Percentiles rank a stretch among this genome's conserved stretches.
phyloP scores from a whole-genome alignment of 495 filamentous ascomycete genomes.

The Lasiosphaeriaceae sp. region DNA sequence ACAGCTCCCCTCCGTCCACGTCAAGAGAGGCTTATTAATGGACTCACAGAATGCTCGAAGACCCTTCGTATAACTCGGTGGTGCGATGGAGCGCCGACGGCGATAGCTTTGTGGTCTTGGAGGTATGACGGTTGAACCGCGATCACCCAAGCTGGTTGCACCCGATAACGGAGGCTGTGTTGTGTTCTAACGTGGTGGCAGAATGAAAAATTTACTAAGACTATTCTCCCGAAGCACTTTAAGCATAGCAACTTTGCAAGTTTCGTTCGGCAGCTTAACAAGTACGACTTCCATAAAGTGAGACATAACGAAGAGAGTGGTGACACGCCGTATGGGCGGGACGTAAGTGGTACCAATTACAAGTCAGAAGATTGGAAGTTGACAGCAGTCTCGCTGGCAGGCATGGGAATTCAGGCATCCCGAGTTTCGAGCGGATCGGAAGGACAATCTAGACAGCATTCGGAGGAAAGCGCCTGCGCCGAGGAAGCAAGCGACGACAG shows the following conservation, averaged over 20 bases:
- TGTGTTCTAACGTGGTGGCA: constrained; percentile 32
- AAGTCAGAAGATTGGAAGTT: constrained; percentile 12
- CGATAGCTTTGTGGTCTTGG: constrained; percentile 95
- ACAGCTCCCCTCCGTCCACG: constrained; percentile 2
- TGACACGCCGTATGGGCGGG: constrained; percentile 84
- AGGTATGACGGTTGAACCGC: constrained; percentile 55
- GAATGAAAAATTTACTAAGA: constrained; percentile 98
- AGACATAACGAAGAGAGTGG: constrained; percentile 93
- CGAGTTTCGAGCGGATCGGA: constrained; percentile 92
- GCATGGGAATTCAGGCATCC: constrained; percentile 99
- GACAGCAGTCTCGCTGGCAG: constrained; percentile 38
- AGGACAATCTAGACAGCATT: constrained; percentile 96
- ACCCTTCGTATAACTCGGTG: constrained; percentile 85
- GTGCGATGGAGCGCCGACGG: constrained; percentile 94
- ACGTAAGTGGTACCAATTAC: constrained; percentile 54
- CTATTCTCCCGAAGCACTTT: constrained; percentile 96
- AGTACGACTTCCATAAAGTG: constrained; percentile 99
- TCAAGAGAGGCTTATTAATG: constrained; percentile 21
- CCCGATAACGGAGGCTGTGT: background rate
- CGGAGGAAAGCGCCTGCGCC: constrained; percentile 91
- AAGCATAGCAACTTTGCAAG: constrained; percentile 99
- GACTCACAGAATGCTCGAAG: constrained; percentile 84
- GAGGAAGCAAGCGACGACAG: constrained; percentile 63
- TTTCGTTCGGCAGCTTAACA: constrained; percentile 98
- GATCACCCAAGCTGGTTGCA: background rate